These are phyloP conservation scores for Cercospora sp. DNA, from an alignment of 2,329 filamentous ascomycete species.

Conservation along the genomic window DNA sequence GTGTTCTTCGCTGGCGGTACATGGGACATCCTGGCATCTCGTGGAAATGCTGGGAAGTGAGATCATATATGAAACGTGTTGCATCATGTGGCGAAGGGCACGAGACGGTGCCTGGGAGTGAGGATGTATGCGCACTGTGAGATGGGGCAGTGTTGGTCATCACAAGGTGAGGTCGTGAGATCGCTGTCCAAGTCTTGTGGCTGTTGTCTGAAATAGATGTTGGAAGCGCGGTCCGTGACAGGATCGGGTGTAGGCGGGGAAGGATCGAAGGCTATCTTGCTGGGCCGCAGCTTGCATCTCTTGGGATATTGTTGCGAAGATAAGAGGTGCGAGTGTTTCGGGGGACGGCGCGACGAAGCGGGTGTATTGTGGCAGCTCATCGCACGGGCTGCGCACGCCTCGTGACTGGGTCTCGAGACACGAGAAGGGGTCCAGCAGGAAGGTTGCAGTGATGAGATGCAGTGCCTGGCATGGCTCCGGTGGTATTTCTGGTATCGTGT, in stretches of 20 bases:
- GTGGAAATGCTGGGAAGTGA: constrained; percentile 10
- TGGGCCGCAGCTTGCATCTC: not conserved
- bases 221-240: not conserved
- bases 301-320: not conserved
- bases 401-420: not conserved
- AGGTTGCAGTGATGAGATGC: not conserved
- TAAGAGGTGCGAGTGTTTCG: not conserved
- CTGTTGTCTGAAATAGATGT: not conserved
- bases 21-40: constrained; percentile 12
- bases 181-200: not conserved
- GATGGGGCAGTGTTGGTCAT: not conserved
- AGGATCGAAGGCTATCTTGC: constrained; percentile 1
- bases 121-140: not conserved
- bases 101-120: constrained; percentile 5
- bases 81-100: constrained; percentile 13
- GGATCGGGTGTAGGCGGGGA: not conserved
- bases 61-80: constrained; percentile 6
- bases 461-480: not conserved
- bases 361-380: not conserved
- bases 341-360: not conserved
- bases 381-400: not conserved
- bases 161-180: not conserved
- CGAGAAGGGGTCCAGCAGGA: not conserved
- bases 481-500: not conserved
- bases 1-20: not conserved